Evolutionary conservation across 192 early-diverging fungal genomes (phyloP), one percentile per base, ranked within the genome.

Genomic region (Backusella circina): DNA sequence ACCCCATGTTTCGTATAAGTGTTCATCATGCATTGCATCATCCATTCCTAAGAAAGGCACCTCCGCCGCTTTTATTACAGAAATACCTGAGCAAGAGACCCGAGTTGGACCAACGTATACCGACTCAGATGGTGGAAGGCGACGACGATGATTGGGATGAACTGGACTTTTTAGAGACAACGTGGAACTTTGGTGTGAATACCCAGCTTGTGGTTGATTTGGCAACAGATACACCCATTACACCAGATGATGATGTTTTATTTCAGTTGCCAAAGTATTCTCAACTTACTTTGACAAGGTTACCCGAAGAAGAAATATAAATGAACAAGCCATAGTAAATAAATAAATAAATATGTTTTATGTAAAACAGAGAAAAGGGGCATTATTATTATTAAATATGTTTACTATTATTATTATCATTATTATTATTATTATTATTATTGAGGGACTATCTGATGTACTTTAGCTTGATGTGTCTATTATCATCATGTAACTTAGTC

Each of bases 31-130:
- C 79, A 0, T 51, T 76, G 9, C 5, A 5, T 15, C 79, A 81
- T 70, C 79, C 79, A 7, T 81, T 73, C 35, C 37, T 81, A 21
- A 67, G 50, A 41, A 74, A 71, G 47, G 37, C 77, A 26, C 18
- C 23, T 23, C 7, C 50, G 0, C 72, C 72, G 21, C 12, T 36
- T 5, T 15, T 74, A 0, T 44, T 79, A 16, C 72, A 66, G 47
- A 64, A 70, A 3, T 74, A 79, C 31, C 30, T 79, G 12, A 13
- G 66, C 13, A 28, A 30, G 1, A 57, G 65, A 28, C 50, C 72
- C 64, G 66, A 70, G 9, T 36, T 74, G n/a, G 51, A 79, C 31
- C 64, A 67, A 9, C 28, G 57, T 18, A 7, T 32, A 65, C 28
- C 54, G 2, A 35, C 12, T 0, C 26, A 74, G 2, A 6, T 31